Base-by-base conservation (phyloP, 441 rosid species). In the Erysimum pusillum region DNA sequence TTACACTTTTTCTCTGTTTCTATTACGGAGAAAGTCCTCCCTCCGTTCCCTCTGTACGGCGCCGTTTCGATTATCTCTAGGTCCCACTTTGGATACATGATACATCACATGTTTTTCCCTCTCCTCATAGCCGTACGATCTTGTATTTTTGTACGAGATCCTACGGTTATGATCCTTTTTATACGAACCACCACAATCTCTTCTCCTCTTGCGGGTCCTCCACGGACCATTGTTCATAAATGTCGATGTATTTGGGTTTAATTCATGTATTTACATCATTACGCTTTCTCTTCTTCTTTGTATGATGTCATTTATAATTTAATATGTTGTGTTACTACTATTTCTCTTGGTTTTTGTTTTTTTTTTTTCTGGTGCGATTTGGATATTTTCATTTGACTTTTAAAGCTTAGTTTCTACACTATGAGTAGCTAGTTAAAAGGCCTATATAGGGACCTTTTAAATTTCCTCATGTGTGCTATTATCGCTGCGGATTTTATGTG, bases 31-130 rank as follows among this genome's bases (percentile, higher is more conserved):
- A 22, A 35, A 41, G 64, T 45, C 81, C 78, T 73, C 78, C 73
- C 75, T 68, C 74, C 81, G 73, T 72, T 77, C 64, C 57, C 42
- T 63, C 58, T 61, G 78, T 79, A 74, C 82, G 78, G 78, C 67
- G 78, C 78, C 81, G 82, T 79, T 78, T 79, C 71, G 71, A 73
- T 67, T 12, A 15, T 62, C 32, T 67, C 5, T 53, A 9, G 52
- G 54, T 49, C 78, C 71, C 60, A 67, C 66, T 54, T 52, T 53
- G 46, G 72, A 52, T 52, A 66, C 59, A 18, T 67, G 72, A 52
- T 52, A 66, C 59, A 18, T 67, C 65, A 78, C 74, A 60, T 73
- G 74, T 51, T 57, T 54, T 39, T 71, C 17, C 10, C 28, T 39
- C 63, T 39, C 32, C 34, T 53, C 38, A 7, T n/a, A 45, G 54